These are phyloP conservation scores for Trichomonas vaginalis DNA, from an alignment of 208 protist species.

Conservation along the genomic window DNA sequence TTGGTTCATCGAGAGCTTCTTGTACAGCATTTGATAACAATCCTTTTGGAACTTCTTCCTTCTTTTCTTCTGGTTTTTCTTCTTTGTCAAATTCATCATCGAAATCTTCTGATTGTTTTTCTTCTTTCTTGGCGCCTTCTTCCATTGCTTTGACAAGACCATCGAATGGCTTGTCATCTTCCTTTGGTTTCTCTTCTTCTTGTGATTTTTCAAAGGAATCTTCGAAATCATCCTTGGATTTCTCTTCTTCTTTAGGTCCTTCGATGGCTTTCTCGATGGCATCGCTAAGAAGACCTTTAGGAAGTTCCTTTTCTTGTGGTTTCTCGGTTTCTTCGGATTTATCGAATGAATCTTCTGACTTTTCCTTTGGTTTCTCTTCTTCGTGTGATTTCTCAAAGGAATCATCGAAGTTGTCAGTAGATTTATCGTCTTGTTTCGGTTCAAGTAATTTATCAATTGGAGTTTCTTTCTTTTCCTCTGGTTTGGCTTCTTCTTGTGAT, in stretches of 20 bases:
- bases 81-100: no score
- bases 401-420: background rate
- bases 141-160: background rate
- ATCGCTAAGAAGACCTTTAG: background rate
- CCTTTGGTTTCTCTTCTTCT: background rate
- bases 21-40: no score
- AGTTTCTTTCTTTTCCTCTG: background rate
- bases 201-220: background rate
- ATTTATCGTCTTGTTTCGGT: background rate
- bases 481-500: background rate
- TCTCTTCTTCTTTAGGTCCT: background rate
- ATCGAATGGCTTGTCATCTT: background rate
- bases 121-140: background rate
- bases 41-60: no score
- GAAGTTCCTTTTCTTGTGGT: background rate
- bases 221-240: background rate
- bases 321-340: background rate
- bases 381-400: background rate
- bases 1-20: no score
- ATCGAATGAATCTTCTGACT: background rate
- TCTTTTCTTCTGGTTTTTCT: no score
- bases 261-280: background rate
- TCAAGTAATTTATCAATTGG: background rate
- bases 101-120: background rate
- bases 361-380: background rate